A percentile compares a stretch with the other conserved stretches of the same genome.
Conservation (phyloP, 148 eudicot species). For the Rhododendron kiyosumense region DNA sequence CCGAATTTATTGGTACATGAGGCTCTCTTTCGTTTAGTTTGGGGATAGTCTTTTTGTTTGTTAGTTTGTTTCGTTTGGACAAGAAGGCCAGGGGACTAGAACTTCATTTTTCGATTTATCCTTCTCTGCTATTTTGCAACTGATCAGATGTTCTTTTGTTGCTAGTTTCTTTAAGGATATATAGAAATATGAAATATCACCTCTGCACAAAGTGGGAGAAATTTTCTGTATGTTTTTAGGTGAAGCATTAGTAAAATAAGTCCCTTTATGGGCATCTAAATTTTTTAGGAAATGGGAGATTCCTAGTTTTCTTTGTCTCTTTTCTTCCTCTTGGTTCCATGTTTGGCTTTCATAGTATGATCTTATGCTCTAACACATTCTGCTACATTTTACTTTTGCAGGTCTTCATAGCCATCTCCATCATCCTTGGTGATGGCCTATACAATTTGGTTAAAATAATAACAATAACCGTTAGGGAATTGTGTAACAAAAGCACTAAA, state of each 20-base stretch:
- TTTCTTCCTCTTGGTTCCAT: background rate
- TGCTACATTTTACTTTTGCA: constrained; percentile 11
- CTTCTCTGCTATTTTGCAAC: background rate
- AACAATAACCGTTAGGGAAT: constrained; percentile 40
- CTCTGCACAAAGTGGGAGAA: background rate
- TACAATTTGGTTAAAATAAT: constrained; percentile 64
- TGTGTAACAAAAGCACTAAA: constrained; percentile 39
- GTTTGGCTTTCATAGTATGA: background rate
- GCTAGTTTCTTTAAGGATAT: background rate
- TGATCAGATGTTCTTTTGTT: background rate
- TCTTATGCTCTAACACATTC: background rate
- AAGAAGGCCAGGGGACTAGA: background rate
- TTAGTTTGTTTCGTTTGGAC: background rate
- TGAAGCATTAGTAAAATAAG: background rate
- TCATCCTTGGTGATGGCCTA: constrained; percentile 70
- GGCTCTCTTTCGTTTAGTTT: background rate
- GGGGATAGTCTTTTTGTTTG: background rate
- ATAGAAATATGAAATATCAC: background rate
- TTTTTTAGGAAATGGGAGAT: background rate
- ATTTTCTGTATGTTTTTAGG: background rate
- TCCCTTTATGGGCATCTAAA: background rate
- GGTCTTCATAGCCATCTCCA: constrained; percentile 65
- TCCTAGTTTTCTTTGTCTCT: background rate
- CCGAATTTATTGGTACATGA: background rate
- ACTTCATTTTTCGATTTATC: background rate